These are phyloP conservation scores for Raphanus raphanistrum DNA, from an alignment of 345 rosid species.

Conservation along the genomic window DNA sequence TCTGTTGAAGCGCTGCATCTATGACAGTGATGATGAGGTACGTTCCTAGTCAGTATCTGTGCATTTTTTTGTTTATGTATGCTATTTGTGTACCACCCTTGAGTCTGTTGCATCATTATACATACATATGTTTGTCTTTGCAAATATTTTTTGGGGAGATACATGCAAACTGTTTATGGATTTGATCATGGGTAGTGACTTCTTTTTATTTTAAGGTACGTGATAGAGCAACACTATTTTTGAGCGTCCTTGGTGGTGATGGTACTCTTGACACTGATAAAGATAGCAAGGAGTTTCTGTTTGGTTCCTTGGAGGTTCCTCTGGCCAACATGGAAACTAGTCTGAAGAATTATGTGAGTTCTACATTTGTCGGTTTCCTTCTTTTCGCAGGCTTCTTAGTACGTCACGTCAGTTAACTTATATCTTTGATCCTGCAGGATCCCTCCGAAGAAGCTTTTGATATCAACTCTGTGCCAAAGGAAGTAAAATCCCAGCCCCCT, in stretches of 20 bases:
- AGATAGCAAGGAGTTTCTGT: slow-evolving; percentile 69
- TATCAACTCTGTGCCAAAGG: slow-evolving; percentile 79
- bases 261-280: slow-evolving; percentile 62
- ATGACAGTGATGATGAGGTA: slow-evolving; percentile 98
- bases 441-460: slow-evolving; percentile 86
- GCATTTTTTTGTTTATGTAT: neutral
- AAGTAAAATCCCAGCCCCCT: slow-evolving; percentile 81
- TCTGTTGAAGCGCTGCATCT: slow-evolving; percentile 86
- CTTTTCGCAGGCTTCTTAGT: slow-evolving; percentile 5
- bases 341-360: slow-evolving; percentile 84
- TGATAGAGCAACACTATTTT: slow-evolving; percentile 93
- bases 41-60: slow-evolving; percentile 19
- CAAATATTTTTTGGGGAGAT: neutral
- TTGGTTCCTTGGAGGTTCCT: slow-evolving; percentile 82
- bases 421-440: slow-evolving; percentile 50
- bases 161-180: slow-evolving; percentile 1
- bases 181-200: neutral
- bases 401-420: slow-evolving; percentile 28
- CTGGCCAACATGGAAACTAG: slow-evolving; percentile 85
- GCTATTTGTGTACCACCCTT: neutral
- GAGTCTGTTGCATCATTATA: slow-evolving; percentile 12
- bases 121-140: slow-evolving; percentile 10
- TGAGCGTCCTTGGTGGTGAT: slow-evolving; percentile 75
- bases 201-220: slow-evolving; percentile 65
- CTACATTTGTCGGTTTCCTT: slow-evolving; percentile 24